Evolutionary conservation across 257 asterid genomes (phyloP), one percentile per base, ranked within the genome.

Genomic region (Voacanga thouarsii): DNA sequence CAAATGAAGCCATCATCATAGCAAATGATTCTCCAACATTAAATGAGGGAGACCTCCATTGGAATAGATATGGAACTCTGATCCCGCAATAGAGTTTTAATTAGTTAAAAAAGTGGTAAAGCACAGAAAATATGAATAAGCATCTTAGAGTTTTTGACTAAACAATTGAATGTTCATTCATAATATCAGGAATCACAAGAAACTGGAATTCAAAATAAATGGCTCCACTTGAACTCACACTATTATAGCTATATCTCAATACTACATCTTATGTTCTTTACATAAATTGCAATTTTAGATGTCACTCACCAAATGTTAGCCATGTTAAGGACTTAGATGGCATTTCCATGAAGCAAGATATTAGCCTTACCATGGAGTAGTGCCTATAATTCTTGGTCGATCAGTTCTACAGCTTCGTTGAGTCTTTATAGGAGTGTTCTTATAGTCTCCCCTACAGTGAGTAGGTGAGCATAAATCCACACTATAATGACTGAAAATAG

Each of bases 31-130:
- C 99, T 72, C 99, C 99, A 23, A 93, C 99, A 83, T 91, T 41
- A 78, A 95, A 95, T 66, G 92, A 87, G 10, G 98, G 98, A 76
- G 98, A 89, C 56, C 99, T 98, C 97, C 98, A 93, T 79, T 95
- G 99, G 79, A 95, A 95, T 7, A 97, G 99, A 77, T 90, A 95
- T 0, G 98, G 98, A 47, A 93, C 90, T 82, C 96, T 89, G 73
- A 94, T 94, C 99, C 99, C 91, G 92, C 60, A 81, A 67, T 68
- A 59, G 47, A 49, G 50, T 56, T 68, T n/a, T n/a, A n/a, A n/a
- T 8, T 16, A 44, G 5, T 6, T 72, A 67, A 7, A 12, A 21
- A 33, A 4, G 37, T n/a, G n/a, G n/a, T n/a, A n/a, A 66, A 5
- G 2, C 23, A 33, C 11, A 65, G 19, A 64, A 21, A 18, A 76